Percentiles rank a stretch among this genome's conserved stretches.
These are phyloP conservation scores for Sporobolomyces roseus DNA, from an alignment of 768 basidiomycete genomes.

Conservation along the genomic window DNA sequence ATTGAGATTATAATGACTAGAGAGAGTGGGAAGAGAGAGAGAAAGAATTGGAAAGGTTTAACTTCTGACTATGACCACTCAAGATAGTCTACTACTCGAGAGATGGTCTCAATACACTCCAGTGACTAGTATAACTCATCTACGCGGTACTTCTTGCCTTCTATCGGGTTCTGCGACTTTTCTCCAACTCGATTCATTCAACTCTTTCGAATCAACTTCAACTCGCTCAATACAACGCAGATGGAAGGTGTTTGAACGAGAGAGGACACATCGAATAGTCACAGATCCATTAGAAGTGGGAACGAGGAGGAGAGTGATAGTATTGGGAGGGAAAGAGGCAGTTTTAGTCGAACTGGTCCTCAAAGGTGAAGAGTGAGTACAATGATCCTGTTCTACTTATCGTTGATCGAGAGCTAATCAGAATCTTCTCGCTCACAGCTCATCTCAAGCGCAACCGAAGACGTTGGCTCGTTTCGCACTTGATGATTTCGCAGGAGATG, in stretches of 20 bases:
- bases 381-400: too few relatives aligned
- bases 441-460: neutral
- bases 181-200: conserved; percentile 1
- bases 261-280: conserved; percentile 17
- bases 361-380: neutral
- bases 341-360: neutral
- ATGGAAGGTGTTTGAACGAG: conserved; percentile 24
- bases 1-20: too few relatives aligned
- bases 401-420: too few relatives aligned
- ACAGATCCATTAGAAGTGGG: accelerated
- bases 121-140: neutral
- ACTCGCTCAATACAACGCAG: neutral
- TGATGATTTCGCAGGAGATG: conserved; percentile 27
- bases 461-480: neutral
- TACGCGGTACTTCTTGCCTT: neutral
- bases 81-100: neutral
- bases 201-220: conserved; percentile 4
- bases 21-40: neutral
- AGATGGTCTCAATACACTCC: neutral
- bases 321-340: conserved; percentile 27
- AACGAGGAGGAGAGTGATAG: neutral
- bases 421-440: neutral
- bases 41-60: neutral
- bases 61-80: neutral
- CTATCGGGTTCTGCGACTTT: neutral